Percentiles rank a stretch among this genome's conserved stretches.
Conservation (phyloP, 2,329 filamentous ascomycete genomes). For the Fusarium beomiforme region DNA sequence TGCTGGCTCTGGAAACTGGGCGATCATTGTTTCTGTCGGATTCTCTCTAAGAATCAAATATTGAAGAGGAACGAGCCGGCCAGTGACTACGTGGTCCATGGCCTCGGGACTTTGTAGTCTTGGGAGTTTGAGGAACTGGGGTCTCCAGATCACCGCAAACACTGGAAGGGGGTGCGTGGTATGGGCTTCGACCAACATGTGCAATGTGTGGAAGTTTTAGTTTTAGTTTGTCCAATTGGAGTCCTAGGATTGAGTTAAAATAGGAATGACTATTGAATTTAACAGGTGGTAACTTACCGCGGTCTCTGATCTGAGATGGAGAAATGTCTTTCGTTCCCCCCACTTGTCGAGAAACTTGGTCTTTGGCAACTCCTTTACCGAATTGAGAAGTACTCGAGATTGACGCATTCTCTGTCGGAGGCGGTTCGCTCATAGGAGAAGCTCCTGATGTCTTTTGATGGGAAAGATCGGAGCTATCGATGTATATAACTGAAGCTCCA, state of each 20-base stretch:
- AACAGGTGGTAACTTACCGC: not conserved
- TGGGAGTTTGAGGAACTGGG: constrained; percentile 39
- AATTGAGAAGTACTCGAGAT: not conserved
- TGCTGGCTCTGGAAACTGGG: constrained; percentile 46
- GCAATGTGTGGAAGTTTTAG: constrained; percentile 17
- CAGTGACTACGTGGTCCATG: constrained; percentile 1
- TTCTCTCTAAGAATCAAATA: not conserved
- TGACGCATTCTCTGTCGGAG: not conserved
- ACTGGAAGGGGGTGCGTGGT: constrained; percentile 32
- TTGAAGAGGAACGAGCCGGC: not conserved
- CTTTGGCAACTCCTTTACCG: not conserved
- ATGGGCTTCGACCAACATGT: not conserved
- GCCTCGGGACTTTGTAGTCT: not conserved
- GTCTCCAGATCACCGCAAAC: constrained; percentile 48
- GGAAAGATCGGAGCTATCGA: not conserved
- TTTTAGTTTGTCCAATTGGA: constrained; percentile 3
- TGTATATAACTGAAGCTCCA: not conserved
- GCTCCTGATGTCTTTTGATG: not conserved
- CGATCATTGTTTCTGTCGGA: constrained; percentile 15
- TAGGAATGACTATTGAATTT: not conserved
- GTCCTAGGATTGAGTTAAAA: constrained; percentile 2
- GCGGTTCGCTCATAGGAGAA: not conserved
- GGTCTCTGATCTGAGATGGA: not conserved
- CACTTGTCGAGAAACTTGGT: not conserved
- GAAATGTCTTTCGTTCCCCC: not conserved